Evolutionary conservation across 371 early-diverging fungal species (phyloP).

Genomic region (Gilbertella persicaria): DNA sequence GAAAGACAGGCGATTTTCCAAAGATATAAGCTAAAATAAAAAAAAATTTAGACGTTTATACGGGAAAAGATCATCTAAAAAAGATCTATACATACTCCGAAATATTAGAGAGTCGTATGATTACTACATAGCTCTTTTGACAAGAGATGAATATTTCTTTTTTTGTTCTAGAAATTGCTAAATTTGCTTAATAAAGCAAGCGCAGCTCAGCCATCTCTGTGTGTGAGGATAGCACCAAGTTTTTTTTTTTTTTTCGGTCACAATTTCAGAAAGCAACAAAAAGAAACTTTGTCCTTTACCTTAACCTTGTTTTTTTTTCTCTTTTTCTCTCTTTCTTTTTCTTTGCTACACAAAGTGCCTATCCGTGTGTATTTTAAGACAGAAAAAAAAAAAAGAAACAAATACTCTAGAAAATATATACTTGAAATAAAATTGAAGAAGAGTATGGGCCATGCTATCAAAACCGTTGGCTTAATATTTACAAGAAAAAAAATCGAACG

Average conservation of each 20-base stretch:
- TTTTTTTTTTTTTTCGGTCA: conserved; percentile 10
- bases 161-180: no score
- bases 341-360: neutral
- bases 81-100: no score
- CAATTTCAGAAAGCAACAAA: neutral
- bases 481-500: conserved; percentile 40
- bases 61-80: no score
- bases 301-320: neutral
- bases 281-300: neutral
- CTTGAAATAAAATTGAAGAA: neutral
- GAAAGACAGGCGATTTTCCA: conserved; percentile 43
- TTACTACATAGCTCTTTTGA: no score
- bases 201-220: no score
- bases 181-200: no score
- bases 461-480: conserved; percentile 46
- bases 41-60: neutral
- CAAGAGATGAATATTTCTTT: no score
- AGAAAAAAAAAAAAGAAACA: neutral
- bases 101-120: no score
- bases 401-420: neutral
- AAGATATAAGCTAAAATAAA: conserved; percentile 26
- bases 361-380: neutral
- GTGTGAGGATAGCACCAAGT: no score
- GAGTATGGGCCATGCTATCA: conserved; percentile 21
- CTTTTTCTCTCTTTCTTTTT: neutral